Evolutionary conservation across 1,139 yeast species (phyloP), one percentile per base, ranked within the genome.

Genomic region (Scheffersomyces insectosa): DNA sequence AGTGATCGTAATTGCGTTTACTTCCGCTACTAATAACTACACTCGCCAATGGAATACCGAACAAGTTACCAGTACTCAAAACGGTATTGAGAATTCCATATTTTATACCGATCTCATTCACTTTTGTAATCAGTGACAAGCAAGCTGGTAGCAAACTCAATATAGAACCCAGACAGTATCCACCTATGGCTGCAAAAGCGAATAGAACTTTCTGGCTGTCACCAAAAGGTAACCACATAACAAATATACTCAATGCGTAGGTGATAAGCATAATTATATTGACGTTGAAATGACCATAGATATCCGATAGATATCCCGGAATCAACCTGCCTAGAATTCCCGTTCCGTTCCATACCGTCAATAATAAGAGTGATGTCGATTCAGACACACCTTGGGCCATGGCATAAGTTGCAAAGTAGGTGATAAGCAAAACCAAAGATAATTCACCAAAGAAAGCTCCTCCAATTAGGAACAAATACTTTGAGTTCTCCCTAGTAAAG

Each of bases 251-350:
- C 32, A 80, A 16, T 1, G 74, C 70, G 28, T 79, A 65, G 38
- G 72, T 50, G n/a, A 62, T 20, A 49, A 78, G 59, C 63, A 79
- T 66, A 16, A 57, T 43, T 28, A 75, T 63, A 55, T 77, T 76
- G 14, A 82, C 68, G 52, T 83, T 84, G 60, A 78, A 83, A 32
- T 79, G 67, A 0, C 90, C 90, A 28, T 75, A 47, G 45, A 60
- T 72, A 44, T 68, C 78, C 45, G 85, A 85, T 0, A 83, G 74
- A 8, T 76, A 49, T 28, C 83, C 82, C 1, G 88, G 84, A 5
- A 80, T 51, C 43, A 74, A 73, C 46, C 89, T 64, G 1, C 88
- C 89, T 3, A 75, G 49, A 12, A 82, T 70, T 5, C 88, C 88
- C 2, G 79, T 66, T 1, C 82, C 83, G 60, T 82, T 84, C 52